Percentiles rank a stretch among this genome's conserved stretches.
These are phyloP conservation scores for Acrodontium crateriforme DNA, from an alignment of 2,329 filamentous ascomycete genomes.

Conservation along the genomic window DNA sequence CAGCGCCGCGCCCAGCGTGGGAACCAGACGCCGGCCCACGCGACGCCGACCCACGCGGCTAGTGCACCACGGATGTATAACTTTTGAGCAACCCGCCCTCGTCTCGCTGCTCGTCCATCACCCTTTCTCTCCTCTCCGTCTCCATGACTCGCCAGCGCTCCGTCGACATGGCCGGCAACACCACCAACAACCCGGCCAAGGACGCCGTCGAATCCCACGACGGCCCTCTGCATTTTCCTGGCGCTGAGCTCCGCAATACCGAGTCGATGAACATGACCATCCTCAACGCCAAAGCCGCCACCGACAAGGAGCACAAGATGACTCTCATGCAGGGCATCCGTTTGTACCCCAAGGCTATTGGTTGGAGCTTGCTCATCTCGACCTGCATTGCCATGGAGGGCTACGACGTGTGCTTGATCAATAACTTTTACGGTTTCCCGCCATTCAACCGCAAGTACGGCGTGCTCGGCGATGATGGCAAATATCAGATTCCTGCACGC, in stretches of 20 bases:
- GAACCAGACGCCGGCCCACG: no score
- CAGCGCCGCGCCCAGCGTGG: no score
- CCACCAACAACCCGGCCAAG: slow-evolving; percentile 5
- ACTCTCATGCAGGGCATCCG: slow-evolving; percentile 58
- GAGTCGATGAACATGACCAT: slow-evolving; percentile 18
- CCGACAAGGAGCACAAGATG: slow-evolving; percentile 37
- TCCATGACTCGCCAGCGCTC: slow-evolving; percentile 1
- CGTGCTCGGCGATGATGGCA: slow-evolving; percentile 23
- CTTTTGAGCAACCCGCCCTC: no score
- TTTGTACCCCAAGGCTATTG: slow-evolving; percentile 75
- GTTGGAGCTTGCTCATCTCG: slow-evolving; percentile 75
- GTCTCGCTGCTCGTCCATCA: no score
- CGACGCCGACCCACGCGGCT: slow-evolving; percentile 6
- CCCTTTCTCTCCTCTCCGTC: no score
- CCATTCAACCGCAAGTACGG: slow-evolving; percentile 33
- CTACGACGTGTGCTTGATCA: slow-evolving; percentile 69
- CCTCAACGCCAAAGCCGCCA: slow-evolving; percentile 30
- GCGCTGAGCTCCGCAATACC: slow-evolving; percentile 19
- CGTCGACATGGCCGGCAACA: slow-evolving; percentile 2
- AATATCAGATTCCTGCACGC: slow-evolving; percentile 29
- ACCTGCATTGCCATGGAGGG: slow-evolving; percentile 88
- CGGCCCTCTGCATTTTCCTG: slow-evolving; percentile 11
- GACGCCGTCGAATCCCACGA: slow-evolving; percentile 9
- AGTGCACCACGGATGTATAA: no score
- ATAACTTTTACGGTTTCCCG: slow-evolving; percentile 55